A percentile compares a stretch with the other conserved stretches of the same genome.
These are phyloP conservation scores for Phytophthora meadii DNA, from an alignment of 352 stramenopile species.

Conservation along the genomic window DNA sequence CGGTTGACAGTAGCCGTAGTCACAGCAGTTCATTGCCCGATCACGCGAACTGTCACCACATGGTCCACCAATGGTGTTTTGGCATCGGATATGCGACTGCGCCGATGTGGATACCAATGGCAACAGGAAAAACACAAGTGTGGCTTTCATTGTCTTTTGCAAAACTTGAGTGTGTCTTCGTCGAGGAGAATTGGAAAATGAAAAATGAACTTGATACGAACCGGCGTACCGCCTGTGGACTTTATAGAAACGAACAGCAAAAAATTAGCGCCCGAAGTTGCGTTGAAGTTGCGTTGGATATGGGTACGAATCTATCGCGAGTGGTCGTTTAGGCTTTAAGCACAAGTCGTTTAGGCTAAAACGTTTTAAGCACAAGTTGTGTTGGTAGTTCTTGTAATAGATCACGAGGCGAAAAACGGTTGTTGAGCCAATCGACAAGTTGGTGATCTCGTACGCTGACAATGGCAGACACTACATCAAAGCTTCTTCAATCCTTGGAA, in stretches of 20 bases:
- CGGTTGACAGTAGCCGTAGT: constrained; percentile 66
- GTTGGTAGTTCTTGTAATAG: not conserved
- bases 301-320: not conserved
- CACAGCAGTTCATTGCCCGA: constrained; percentile 42
- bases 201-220: constrained; percentile 10
- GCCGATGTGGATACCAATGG: constrained; percentile 19
- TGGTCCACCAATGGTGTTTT: constrained; percentile 48
- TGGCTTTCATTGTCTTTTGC: constrained; percentile 19
- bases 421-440: not conserved
- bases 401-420: constrained; percentile 1
- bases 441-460: not conserved
- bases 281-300: constrained; percentile 20
- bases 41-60: constrained; percentile 44
- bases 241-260: constrained; percentile 32
- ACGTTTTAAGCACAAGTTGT: too few species aligned
- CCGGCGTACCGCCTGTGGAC: constrained; percentile 10
- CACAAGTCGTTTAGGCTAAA: too few species aligned
- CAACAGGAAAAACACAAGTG: constrained; percentile 5
- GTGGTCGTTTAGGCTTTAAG: too few species aligned
- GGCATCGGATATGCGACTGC: constrained; percentile 54
- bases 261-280: not conserved
- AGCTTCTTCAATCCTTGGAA: constrained; percentile 11
- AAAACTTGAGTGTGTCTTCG: constrained; percentile 17
- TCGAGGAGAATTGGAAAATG: constrained; percentile 25
- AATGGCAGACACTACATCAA: constrained; percentile 25